Evolutionary conservation across 208 protist genomes (phyloP).

Genomic region (Crithidia brevicula): DNA sequence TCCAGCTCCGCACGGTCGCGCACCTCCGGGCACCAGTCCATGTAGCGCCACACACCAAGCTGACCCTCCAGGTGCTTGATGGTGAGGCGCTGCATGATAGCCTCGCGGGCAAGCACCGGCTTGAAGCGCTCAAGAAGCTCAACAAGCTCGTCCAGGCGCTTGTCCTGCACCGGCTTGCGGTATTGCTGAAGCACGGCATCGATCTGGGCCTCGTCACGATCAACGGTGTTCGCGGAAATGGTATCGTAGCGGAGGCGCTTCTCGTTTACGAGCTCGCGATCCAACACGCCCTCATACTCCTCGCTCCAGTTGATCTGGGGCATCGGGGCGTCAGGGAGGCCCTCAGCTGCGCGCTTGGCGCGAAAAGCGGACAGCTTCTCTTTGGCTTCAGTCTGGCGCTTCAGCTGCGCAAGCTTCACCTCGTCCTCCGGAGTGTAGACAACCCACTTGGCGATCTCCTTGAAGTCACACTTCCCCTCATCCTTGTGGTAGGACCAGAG

Average conservation of each 20-base stretch:
- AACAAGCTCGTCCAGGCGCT: conserved; percentile 87
- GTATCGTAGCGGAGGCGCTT: conserved; percentile 91
- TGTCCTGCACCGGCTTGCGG: conserved; percentile 81
- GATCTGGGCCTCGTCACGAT: conserved; percentile 86
- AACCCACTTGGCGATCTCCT: conserved; percentile 90
- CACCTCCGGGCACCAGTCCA: conserved; percentile 94
- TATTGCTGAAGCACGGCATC: conserved; percentile 88
- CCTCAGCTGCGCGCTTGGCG: conserved; percentile 62
- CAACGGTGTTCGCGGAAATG: conserved; percentile 74
- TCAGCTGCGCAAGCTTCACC: conserved; percentile 73
- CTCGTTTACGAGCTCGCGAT: conserved; percentile 88
- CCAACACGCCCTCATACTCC: conserved; percentile 77
- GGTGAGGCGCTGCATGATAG: conserved; percentile 92
- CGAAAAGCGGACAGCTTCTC: conserved; percentile 78
- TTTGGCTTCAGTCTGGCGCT: conserved; percentile 80
- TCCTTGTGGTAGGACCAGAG: conserved; percentile 93
- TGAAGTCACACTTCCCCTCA: conserved; percentile 86
- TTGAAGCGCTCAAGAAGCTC: conserved; percentile 93
- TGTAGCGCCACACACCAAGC: conserved; percentile 92
- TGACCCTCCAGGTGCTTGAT: conserved; percentile 94
- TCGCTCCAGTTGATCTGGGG: conserved; percentile 80
- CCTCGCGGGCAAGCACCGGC: conserved; percentile 91
- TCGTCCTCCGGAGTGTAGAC: conserved; percentile 92
- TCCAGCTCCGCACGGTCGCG: conserved; percentile 92
- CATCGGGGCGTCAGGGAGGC: conserved; percentile 57